Conservation (phyloP, 345 rosid species). For the Raphanus sativus region DNA sequence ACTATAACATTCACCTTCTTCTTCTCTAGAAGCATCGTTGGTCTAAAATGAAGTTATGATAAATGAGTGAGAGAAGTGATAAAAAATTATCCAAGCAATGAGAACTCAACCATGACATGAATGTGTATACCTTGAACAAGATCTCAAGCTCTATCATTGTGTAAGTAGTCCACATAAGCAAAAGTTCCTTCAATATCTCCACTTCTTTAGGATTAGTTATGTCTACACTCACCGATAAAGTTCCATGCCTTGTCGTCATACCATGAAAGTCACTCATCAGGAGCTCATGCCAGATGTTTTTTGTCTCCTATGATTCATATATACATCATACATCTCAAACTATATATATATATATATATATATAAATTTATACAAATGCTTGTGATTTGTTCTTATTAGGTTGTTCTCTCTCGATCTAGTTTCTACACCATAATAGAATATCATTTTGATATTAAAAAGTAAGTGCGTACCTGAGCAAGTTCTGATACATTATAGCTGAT, state of each 20-base stretch:
- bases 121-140: not conserved
- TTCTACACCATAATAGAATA: not conserved
- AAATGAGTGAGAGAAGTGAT: not conserved
- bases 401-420: not conserved
- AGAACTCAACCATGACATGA: not conserved
- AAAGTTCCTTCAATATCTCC: slow-evolving; percentile 7
- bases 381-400: not conserved
- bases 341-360: not conserved
- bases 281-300: slow-evolving; percentile 13
- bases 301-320: slow-evolving; percentile 15
- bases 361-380: not conserved
- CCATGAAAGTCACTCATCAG: not conserved
- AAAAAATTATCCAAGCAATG: not conserved
- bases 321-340: slow-evolving; percentile 1
- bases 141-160: not conserved
- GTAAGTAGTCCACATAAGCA: slow-evolving; percentile 13
- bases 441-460: not conserved
- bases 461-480: slow-evolving; percentile 18
- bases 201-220: slow-evolving; percentile 14
- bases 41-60: not conserved
- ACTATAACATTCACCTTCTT: not conserved
- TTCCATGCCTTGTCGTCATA: not conserved
- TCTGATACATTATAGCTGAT: slow-evolving; percentile 5
- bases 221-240: slow-evolving; percentile 9
- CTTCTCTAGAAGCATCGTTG: not conserved